phyloP scores from a whole-genome alignment of 768 basidiomycete genomes.

The Mycena albidolilacea region DNA sequence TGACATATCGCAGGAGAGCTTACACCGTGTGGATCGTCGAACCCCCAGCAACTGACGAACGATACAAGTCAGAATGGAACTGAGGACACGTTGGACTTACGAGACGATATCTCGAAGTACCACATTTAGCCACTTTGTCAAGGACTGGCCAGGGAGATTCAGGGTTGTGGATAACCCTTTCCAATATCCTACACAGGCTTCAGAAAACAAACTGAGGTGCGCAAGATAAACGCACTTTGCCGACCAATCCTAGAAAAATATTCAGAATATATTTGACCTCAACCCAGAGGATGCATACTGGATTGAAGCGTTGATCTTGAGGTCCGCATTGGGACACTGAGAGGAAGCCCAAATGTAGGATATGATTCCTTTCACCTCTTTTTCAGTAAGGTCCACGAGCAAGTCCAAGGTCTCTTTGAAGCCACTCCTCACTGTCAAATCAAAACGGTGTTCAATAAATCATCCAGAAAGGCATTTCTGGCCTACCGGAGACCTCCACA shows the following conservation, averaged over 20 bases:
- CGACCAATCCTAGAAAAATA: slow-evolving; percentile 1
- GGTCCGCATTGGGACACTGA: background rate
- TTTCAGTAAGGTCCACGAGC: slow-evolving; percentile 10
- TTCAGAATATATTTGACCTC: background rate
- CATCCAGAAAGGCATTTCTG: background rate
- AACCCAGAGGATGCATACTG: background rate
- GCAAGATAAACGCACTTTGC: background rate
- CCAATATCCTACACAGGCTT: slow-evolving; percentile 17
- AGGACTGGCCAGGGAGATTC: background rate
- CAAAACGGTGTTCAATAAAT: background rate
- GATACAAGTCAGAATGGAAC: background rate
- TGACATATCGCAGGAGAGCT: background rate
- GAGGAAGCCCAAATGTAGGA: slow-evolving; percentile 15
- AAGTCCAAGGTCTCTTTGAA: slow-evolving; percentile 6
- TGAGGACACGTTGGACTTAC: background rate
- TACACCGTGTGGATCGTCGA: slow-evolving; percentile 14
- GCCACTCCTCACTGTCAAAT: background rate
- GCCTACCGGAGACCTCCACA: slow-evolving; percentile 13
- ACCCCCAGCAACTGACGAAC: slow-evolving; percentile 17
- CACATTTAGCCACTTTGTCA: slow-evolving; percentile 6
- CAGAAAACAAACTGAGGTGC: background rate
- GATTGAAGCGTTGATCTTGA: slow-evolving; percentile 12
- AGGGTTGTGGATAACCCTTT: background rate
- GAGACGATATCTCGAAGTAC: slow-evolving; percentile 1
- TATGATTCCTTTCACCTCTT: slow-evolving; percentile 17